phyloP scores from a whole-genome alignment of 805 yeast genomes.

The Saccharomycopsis sp. region DNA sequence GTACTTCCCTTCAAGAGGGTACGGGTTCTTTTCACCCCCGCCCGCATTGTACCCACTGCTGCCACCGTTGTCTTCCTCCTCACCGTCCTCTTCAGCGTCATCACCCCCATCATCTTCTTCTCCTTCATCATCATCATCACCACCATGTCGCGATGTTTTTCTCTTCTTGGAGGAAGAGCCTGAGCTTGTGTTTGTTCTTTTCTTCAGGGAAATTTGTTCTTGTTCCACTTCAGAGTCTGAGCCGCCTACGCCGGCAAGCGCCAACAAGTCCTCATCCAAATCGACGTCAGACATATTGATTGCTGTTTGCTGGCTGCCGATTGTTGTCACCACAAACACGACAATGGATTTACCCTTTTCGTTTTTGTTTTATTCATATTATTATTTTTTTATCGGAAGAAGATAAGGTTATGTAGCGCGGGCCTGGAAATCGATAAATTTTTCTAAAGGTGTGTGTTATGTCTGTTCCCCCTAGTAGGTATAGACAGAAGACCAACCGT shows the following conservation, averaged over 20 bases:
- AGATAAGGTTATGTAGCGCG: no score
- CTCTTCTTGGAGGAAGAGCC: slow-evolving; percentile 28
- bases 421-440: no score
- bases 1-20: slow-evolving; percentile 89
- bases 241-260: slow-evolving; percentile 78
- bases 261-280: slow-evolving; percentile 91
- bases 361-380: background rate
- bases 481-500: no score
- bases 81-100: slow-evolving; percentile 30
- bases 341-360: background rate
- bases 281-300: slow-evolving; percentile 49
- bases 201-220: slow-evolving; percentile 32
- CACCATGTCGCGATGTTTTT: slow-evolving; percentile 25
- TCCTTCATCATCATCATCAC: slow-evolving; percentile 21
- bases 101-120: slow-evolving; percentile 26
- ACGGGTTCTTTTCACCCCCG: slow-evolving; percentile 50
- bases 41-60: slow-evolving; percentile 22
- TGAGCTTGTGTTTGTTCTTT: no score
- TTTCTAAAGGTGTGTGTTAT: no score
- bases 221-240: slow-evolving; percentile 29
- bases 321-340: no score
- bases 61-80: slow-evolving; percentile 31
- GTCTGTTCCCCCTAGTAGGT: no score
- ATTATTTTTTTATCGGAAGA: slow-evolving; percentile 6
- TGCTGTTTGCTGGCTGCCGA: background rate